phyloP scores from a whole-genome alignment of 805 yeast species.

The Kodamaea jinghongensis region DNA sequence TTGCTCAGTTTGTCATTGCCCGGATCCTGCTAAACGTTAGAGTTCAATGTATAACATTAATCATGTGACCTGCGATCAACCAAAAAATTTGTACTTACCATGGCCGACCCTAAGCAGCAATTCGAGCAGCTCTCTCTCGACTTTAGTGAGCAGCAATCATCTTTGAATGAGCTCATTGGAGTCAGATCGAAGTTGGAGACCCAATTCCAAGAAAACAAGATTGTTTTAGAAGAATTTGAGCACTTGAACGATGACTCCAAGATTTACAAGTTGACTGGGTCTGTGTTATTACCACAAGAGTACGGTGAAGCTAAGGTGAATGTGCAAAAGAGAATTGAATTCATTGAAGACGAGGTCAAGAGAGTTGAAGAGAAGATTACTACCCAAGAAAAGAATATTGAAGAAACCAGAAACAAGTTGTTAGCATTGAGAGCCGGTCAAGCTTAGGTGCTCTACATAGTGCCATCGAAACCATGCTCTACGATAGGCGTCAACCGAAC shows the following conservation, averaged over 20 bases:
- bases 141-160: conserved; percentile 45
- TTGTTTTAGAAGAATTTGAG: conserved; percentile 80
- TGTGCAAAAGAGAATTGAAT: conserved; percentile 86
- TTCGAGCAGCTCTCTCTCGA: conserved; percentile 45
- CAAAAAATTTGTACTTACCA: neutral
- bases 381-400: conserved; percentile 47
- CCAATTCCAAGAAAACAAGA: conserved; percentile 89
- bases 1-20: too few relatives aligned
- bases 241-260: conserved; percentile 63
- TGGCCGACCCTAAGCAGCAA: conserved; percentile 22
- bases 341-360: conserved; percentile 71
- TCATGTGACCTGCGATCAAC: neutral
- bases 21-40: too few relatives aligned
- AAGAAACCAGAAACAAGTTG: conserved; percentile 54
- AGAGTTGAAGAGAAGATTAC: conserved; percentile 70
- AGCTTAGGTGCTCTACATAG: too few relatives aligned
- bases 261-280: conserved; percentile 87
- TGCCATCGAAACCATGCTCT: too few relatives aligned
- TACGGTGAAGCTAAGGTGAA: conserved; percentile 75
- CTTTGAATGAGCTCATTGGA: conserved; percentile 52
- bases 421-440: conserved; percentile 43
- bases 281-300: conserved; percentile 88
- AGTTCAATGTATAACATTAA: too few relatives aligned
- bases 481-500: too few relatives aligned
- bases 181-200: conserved; percentile 89